These are phyloP conservation scores for Escallonia herrerae DNA, from an alignment of 129 eudicot species.

Conservation along the genomic window DNA sequence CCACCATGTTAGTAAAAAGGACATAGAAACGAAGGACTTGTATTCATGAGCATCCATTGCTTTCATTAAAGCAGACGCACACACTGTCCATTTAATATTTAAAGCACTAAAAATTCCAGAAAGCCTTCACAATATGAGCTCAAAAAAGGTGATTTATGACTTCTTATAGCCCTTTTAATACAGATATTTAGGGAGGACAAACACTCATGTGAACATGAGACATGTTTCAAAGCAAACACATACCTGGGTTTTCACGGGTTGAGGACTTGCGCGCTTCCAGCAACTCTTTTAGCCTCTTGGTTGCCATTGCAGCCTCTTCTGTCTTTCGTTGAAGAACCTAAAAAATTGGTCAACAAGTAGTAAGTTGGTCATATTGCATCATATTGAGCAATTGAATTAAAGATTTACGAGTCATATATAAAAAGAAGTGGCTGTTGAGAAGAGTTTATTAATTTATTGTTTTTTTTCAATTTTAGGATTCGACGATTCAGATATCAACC, in stretches of 20 bases:
- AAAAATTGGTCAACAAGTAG: not conserved
- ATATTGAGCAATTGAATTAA: not conserved
- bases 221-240: conserved; percentile 6
- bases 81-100: too few species aligned
- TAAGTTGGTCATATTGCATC: not conserved
- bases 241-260: conserved; percentile 65
- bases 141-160: not conserved
- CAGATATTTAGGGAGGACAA: conserved; percentile 5
- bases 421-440: not conserved
- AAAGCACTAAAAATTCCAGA: not conserved
- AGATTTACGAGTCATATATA: not conserved
- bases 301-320: conserved; percentile 74
- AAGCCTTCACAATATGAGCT: too few species aligned
- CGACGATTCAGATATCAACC: not conserved
- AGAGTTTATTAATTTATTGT: not conserved
- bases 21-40: not conserved
- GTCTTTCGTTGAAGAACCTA: conserved; percentile 74
- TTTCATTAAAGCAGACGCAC: not conserved
- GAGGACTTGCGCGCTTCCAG: conserved; percentile 61
- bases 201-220: conserved; percentile 2
- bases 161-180: too few species aligned
- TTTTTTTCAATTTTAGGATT: not conserved
- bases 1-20: conserved; percentile 1
- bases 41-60: not conserved
- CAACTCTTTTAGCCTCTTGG: conserved; percentile 63